Evolutionary conservation across 2,329 filamentous ascomycete species (phyloP).

Genomic region (Nannizziopsis arthrosporioides): DNA sequence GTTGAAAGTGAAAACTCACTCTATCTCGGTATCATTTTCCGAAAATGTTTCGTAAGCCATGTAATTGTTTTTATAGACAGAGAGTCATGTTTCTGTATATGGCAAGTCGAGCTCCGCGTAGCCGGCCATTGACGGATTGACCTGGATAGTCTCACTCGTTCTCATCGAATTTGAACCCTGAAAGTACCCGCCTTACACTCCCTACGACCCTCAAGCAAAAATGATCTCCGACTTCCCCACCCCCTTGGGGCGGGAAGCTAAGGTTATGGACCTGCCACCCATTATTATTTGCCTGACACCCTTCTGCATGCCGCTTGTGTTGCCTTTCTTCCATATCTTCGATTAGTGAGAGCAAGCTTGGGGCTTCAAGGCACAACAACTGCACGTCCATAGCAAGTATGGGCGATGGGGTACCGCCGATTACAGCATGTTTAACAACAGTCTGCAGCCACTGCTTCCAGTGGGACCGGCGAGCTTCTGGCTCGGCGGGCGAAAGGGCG

Average conservation of each 20-base stretch:
- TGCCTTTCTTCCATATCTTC: slow-evolving; percentile 34
- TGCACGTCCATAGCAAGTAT: slow-evolving; percentile 15
- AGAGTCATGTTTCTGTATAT: too few relatives aligned
- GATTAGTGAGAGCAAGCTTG: slow-evolving; percentile 29
- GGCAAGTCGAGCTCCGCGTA: too few relatives aligned
- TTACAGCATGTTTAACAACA: slow-evolving; percentile 26
- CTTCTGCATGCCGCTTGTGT: slow-evolving; percentile 30
- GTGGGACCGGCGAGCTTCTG: slow-evolving; percentile 19
- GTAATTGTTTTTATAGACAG: too few relatives aligned
- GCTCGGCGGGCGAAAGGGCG: slow-evolving; percentile 19
- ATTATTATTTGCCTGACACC: background rate
- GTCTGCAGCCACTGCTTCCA: slow-evolving; percentile 32
- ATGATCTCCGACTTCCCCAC: slow-evolving; percentile 8
- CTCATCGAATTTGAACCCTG: slow-evolving; percentile 15
- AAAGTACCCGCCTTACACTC: slow-evolving; percentile 18
- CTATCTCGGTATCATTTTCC: too few relatives aligned
- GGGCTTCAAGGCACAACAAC: slow-evolving; percentile 24
- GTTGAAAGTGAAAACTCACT: too few relatives aligned
- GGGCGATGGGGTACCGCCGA: slow-evolving; percentile 23
- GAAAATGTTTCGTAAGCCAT: too few relatives aligned
- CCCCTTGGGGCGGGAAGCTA: background rate
- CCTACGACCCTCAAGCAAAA: slow-evolving; percentile 21
- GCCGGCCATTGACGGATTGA: too few relatives aligned
- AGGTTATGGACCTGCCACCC: too few relatives aligned
- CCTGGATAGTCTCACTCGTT: background rate